Evolutionary conservation across 75 land plant genomes (phyloP).

Genomic region (Selaginella moellendorffii): DNA sequence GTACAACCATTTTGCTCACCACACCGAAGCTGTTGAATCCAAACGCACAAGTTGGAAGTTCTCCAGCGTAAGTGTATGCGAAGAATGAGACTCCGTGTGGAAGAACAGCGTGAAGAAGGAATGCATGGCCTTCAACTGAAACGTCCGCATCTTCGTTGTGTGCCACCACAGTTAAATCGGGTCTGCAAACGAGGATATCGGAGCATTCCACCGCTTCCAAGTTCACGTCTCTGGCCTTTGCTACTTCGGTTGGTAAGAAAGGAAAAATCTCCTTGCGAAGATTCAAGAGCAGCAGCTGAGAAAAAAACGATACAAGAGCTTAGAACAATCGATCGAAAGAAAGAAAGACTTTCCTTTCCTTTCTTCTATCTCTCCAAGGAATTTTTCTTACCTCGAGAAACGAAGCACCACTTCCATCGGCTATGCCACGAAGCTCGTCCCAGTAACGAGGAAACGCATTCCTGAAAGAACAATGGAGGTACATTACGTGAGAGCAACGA

Average conservation of each 20-base stretch:
- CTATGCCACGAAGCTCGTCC: constrained; percentile 67
- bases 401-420: constrained; percentile 68
- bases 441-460: constrained; percentile 47
- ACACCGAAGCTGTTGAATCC: constrained; percentile 75
- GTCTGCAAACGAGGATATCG: constrained; percentile 50
- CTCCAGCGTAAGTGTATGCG: constrained; percentile 93
- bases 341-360: too few species aligned
- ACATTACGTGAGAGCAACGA: not conserved
- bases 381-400: constrained; percentile 37
- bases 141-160: constrained; percentile 91
- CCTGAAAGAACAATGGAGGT: constrained; percentile 16
- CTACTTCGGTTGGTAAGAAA: constrained; percentile 30
- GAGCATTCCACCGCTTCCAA: constrained; percentile 56
- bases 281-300: constrained; percentile 67
- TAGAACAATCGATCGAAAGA: not conserved
- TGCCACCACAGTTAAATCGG: constrained; percentile 51
- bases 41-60: constrained; percentile 95
- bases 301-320: not conserved
- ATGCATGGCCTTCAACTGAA: constrained; percentile 55
- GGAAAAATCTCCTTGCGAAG: constrained; percentile 81
- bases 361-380: not conserved
- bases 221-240: not conserved
- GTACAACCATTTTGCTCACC: constrained; percentile 25
- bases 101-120: constrained; percentile 42
- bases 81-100: constrained; percentile 47